Evolutionary conservation across 768 basidiomycete genomes (phyloP).

Genomic region (Saitozyma podzolica): DNA sequence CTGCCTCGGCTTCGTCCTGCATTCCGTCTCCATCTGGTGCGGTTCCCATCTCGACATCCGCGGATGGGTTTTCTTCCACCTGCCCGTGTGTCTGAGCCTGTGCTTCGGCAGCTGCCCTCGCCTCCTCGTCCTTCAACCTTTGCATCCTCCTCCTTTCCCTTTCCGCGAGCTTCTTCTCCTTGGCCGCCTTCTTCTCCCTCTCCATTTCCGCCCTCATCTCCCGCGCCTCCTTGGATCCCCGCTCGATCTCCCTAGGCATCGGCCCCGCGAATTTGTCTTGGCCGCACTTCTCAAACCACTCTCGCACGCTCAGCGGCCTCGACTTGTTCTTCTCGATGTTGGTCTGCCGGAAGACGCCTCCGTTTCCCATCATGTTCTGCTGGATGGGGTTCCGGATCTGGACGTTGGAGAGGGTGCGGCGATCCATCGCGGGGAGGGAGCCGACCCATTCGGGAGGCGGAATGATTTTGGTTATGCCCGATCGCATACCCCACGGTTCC

Average conservation of each 20-base stretch:
- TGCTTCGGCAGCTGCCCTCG: constrained; percentile 28
- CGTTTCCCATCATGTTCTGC: constrained; percentile 81
- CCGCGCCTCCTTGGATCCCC: constrained; percentile 34
- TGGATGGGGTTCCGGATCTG: constrained; percentile 88
- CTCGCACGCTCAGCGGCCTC: constrained; percentile 44
- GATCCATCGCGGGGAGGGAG: constrained; percentile 67
- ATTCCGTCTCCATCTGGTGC: not conserved
- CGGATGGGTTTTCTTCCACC: constrained; percentile 6
- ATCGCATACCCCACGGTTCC: constrained; percentile 83
- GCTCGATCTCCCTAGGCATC: constrained; percentile 40
- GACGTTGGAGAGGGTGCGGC: constrained; percentile 66
- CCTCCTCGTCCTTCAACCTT: constrained; percentile 52
- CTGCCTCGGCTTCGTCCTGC: not conserved
- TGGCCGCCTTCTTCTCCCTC: constrained; percentile 21
- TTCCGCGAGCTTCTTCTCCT: constrained; percentile 17
- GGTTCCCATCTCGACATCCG: constrained; percentile 9
- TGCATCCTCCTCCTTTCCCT: constrained; percentile 2
- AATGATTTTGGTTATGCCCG: constrained; percentile 94
- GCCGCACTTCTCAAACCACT: constrained; percentile 51
- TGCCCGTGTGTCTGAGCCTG: too few species aligned
- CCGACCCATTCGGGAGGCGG: constrained; percentile 90
- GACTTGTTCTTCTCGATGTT: constrained; percentile 73
- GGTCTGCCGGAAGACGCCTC: constrained; percentile 83
- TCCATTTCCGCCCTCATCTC: constrained; percentile 18
- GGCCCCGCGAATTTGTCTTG: constrained; percentile 33